Percentiles rank a stretch among this genome's conserved stretches.
These are phyloP conservation scores for Chaetomiaceae sp. DNA, from an alignment of 2,329 filamentous ascomycete species.

Conservation along the genomic window DNA sequence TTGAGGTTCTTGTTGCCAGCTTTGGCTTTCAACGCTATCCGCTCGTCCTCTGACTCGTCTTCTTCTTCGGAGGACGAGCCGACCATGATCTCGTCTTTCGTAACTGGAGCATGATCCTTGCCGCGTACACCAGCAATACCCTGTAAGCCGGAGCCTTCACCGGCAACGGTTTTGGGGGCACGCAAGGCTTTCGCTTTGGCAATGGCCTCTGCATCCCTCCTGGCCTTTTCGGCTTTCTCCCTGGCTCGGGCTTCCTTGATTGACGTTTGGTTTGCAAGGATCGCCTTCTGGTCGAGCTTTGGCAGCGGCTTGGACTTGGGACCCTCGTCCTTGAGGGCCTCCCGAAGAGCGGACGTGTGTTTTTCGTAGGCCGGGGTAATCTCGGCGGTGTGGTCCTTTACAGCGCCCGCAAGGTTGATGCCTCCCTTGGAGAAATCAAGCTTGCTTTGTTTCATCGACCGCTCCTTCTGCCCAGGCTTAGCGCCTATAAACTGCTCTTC, in stretches of 20 bases:
- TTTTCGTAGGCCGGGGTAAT: conserved; percentile 42
- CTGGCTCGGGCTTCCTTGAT: conserved; percentile 70
- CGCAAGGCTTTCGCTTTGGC: conserved; percentile 60
- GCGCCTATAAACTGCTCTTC: conserved; percentile 43
- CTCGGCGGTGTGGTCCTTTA: conserved; percentile 42
- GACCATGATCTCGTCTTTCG: conserved; percentile 84
- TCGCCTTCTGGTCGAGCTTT: conserved; percentile 35
- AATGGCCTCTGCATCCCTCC: conserved; percentile 64
- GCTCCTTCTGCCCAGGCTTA: conserved; percentile 32
- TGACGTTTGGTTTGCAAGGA: conserved; percentile 38
- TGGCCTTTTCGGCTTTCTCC: conserved; percentile 68
- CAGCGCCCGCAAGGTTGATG: conserved; percentile 26
- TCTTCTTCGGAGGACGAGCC: conserved; percentile 70
- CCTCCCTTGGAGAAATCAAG: conserved; percentile 59
- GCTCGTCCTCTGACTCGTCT: conserved; percentile 50
- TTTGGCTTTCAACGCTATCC: conserved; percentile 42
- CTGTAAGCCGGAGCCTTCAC: conserved; percentile 72
- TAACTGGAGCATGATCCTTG: conserved; percentile 66
- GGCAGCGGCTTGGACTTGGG: conserved; percentile 37
- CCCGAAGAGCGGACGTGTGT: conserved; percentile 31
- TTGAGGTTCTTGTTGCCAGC: conserved; percentile 44
- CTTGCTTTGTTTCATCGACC: conserved; percentile 50
- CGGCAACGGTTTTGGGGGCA: conserved; percentile 50
- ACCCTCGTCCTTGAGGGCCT: conserved; percentile 40
- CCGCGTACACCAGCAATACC: conserved; percentile 64